Evolutionary conservation across 164 flowering plant genomes (phyloP).

Genomic region (Liriodendron chinense): DNA sequence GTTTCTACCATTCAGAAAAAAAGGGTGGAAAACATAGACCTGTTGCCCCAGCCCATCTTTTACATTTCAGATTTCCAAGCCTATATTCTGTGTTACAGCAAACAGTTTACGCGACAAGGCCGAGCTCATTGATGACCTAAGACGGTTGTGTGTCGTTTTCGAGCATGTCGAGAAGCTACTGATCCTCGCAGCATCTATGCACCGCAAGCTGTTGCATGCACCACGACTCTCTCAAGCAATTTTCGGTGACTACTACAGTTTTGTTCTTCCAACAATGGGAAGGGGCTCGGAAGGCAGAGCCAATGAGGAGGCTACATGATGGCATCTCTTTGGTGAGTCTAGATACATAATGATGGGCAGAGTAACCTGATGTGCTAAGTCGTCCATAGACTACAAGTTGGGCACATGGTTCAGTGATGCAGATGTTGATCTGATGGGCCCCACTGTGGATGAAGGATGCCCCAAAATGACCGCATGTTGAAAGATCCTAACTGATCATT

Average conservation of each 20-base stretch:
- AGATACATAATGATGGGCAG: no score
- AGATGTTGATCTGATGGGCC: no score
- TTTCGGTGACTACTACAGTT: constrained; percentile 58
- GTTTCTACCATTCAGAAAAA: background rate
- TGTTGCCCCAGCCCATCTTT: background rate
- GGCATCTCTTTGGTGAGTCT: background rate
- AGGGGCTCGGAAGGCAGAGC: constrained; percentile 26
- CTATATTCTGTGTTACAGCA: constrained; percentile 12
- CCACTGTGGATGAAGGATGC: no score
- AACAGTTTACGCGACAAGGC: constrained; percentile 19
- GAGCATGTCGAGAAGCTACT: constrained; percentile 78
- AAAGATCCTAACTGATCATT: no score
- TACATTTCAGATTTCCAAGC: constrained; percentile 5
- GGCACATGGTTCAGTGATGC: no score
- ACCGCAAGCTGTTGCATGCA: constrained; percentile 66
- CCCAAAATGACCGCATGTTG: no score
- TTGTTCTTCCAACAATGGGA: constrained; percentile 71
- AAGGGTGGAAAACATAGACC: background rate
- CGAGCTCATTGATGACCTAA: constrained; percentile 32
- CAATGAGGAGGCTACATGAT: constrained; percentile 33
- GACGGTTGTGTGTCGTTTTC: constrained; percentile 57
- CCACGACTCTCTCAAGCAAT: constrained; percentile 65
- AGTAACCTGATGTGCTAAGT: no score
- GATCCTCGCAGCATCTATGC: constrained; percentile 77
- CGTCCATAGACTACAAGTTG: no score